Evolutionary conservation across 2,329 filamentous ascomycete genomes (phyloP), one percentile per base, ranked within the genome.

Genomic region (Phialophora macrospora): DNA sequence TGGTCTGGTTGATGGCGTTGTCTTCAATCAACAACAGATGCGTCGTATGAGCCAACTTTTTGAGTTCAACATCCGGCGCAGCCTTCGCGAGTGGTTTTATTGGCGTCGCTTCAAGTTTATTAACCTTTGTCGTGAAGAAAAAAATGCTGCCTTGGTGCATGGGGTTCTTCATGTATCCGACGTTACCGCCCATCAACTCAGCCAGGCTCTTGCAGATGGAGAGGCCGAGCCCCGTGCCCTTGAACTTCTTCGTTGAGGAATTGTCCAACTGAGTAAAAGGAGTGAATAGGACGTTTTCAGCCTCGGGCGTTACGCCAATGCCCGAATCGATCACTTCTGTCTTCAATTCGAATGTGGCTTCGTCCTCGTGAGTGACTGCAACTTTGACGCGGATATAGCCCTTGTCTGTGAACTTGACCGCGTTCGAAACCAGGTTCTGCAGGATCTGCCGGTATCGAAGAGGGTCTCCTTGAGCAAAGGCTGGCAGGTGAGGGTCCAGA

Each of bases 371-470:
- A 1, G 79, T 64, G 28, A 60, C 52, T 6, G 26, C 20, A n/a
- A 55, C 75, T 69, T 60, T 73, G 68, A 82, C 77, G 0, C 77
- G 76, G 38, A 88, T 80, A 63, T 79, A 80, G 0, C 86, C 86
- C 34, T 79, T 74, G 24, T 87, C 83, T 3, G 86, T 88, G 69
- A 88, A 88, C 68, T 89, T 89, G 51, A 82, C 81, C 1, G 86
- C 86, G 70, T 89, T 89, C 17, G 82, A 80, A 17, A 88, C 76
- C 4, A 88, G 77, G 68, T 88, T 88, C 68, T 88, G 84, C n/a
- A 88, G 72, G 17, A 88, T 83, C 68, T 88, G 86, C 8, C 86
- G 83, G 70, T 85, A 88, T 17, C 86, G 82, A 4, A 88, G 78
- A 3, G 85, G 82, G 67, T 89, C 87, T 4, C 86, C 85, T 66